These are phyloP conservation scores for Pachysolen tannophilus DNA, from an alignment of 805 yeast species.

Conservation along the genomic window DNA sequence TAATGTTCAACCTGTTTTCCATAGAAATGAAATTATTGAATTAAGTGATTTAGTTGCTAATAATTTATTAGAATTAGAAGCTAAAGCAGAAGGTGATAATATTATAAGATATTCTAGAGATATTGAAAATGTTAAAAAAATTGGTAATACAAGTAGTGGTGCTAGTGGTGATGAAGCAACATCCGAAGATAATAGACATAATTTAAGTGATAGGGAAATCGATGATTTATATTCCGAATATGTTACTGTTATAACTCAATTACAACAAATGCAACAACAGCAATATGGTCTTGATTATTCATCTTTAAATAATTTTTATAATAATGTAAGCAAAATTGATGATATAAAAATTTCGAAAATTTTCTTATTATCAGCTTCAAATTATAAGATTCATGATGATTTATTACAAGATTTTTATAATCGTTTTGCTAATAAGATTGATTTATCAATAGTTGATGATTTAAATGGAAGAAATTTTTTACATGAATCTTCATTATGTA, in stretches of 20 bases:
- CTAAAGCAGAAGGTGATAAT: slow-evolving; percentile 39
- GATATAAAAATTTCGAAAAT: slow-evolving; percentile 55
- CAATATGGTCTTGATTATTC: slow-evolving; percentile 14
- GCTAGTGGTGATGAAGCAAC: slow-evolving; percentile 3
- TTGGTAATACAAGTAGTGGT: slow-evolving; percentile 1
- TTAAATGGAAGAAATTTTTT: slow-evolving; percentile 64
- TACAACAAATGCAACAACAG: slow-evolving; percentile 13
- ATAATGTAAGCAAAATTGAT: slow-evolving; percentile 36
- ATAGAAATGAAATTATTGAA: slow-evolving; percentile 76
- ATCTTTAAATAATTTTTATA: slow-evolving; percentile 11
- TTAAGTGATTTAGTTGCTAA: slow-evolving; percentile 71
- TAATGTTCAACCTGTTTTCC: slow-evolving; percentile 94
- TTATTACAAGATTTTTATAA: slow-evolving; percentile 42
- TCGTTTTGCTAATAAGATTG: slow-evolving; percentile 46
- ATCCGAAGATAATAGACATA: slow-evolving; percentile 1
- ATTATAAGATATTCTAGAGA: slow-evolving; percentile 16
- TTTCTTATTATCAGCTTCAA: slow-evolving; percentile 60
- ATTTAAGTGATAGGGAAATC: slow-evolving; percentile 34
- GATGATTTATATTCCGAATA: slow-evolving; percentile 72
- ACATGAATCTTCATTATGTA: slow-evolving; percentile 50
- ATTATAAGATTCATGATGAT: slow-evolving; percentile 56
- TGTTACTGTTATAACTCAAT: slow-evolving; percentile 37
- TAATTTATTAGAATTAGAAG: slow-evolving; percentile 67
- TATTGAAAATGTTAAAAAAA: slow-evolving; percentile 1
- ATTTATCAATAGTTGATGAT: slow-evolving; percentile 61